Base-by-base conservation (phyloP, 768 basidiomycete genomes). In the Wakefieldia striispora region DNA sequence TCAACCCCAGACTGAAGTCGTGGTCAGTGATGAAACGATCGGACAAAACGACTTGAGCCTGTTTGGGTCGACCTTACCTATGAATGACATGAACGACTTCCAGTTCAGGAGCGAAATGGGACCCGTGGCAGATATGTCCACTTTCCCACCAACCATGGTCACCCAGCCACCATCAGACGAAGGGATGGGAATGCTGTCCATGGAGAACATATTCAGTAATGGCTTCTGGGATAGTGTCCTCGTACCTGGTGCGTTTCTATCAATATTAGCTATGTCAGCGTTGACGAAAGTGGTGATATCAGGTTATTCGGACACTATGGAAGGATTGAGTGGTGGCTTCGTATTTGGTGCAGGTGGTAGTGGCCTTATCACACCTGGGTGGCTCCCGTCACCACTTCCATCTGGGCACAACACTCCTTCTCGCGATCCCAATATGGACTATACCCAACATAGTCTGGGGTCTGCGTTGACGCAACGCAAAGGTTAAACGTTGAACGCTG, bases 221-320 rank as follows among this genome's bases (percentile, higher is more conserved):
- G 82, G 81, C 36, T 93, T 93, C 66, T 93, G 91, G 91, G 91
- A 92, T 66, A 91, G 78, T 56, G 82, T 92, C 60, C 79, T 93
- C 31, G 85, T 93, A 21, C 91, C 91, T 54, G 91, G 89, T 88
- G 61, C 49, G 83, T 75, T 39, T 37, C 35, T 40, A 29, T 19
- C 13, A 35, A 41, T 1, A 2, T 41, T 33, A 36, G 37, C 40
- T 16, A 33, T 29, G 11, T 44, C 33, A 14, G 3, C 3, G 48
- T 43, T 51, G 41, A 49, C 39, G n/a, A 52, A 38, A 49, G 24
- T 23, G 29, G 21, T 53, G 19, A 46, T 19, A 36, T 37, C 52
- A 91, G 90, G 91, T 3, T 92, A 88, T 60, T 79, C 81, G 36
- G 87, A 88, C 56, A 77, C 84, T 17, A 77, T 91, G 74, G 91